Conservation (phyloP, 495 filamentous ascomycete species). For the Annulohypoxylon moriforme region DNA sequence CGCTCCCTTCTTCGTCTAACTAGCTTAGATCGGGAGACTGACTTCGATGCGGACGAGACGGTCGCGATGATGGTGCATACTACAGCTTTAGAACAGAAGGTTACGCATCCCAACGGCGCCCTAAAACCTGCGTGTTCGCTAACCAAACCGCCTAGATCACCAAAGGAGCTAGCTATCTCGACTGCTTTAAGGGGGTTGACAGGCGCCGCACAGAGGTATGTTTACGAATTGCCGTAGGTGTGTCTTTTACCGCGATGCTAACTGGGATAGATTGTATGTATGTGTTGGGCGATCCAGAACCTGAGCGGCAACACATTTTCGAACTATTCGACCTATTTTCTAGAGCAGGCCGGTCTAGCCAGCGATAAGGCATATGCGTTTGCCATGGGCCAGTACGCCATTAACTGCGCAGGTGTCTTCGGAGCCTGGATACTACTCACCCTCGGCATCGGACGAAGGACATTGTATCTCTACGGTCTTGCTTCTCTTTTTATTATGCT, state of each 20-base stretch:
- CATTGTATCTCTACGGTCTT: slow-evolving; percentile 76
- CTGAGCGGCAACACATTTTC: slow-evolving; percentile 82
- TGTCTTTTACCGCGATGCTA: slow-evolving; percentile 12
- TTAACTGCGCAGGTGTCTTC: slow-evolving; percentile 79
- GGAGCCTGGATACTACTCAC: slow-evolving; percentile 80
- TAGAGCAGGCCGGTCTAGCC: slow-evolving; percentile 75
- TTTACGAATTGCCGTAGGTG: not conserved
- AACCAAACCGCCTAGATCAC: slow-evolving; percentile 59
- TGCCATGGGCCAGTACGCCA: slow-evolving; percentile 77
- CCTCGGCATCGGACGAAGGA: slow-evolving; percentile 72
- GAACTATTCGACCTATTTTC: slow-evolving; percentile 83
- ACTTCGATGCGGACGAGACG: slow-evolving; percentile 79
- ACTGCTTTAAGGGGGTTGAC: slow-evolving; percentile 82
- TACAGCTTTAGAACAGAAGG: slow-evolving; percentile 75
- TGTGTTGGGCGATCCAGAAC: slow-evolving; percentile 88
- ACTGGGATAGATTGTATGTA: slow-evolving; percentile 68
- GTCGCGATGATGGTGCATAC: slow-evolving; percentile 89
- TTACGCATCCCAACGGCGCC: slow-evolving; percentile 1
- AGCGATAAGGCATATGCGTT: slow-evolving; percentile 72
- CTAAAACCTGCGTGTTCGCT: not conserved
- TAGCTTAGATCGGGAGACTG: slow-evolving; percentile 63
- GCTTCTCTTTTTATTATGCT: slow-evolving; percentile 73
- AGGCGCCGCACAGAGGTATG: slow-evolving; percentile 74
- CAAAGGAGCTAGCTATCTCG: slow-evolving; percentile 73
- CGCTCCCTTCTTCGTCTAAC: slow-evolving; percentile 73